These are phyloP conservation scores for Euphorbia peplus DNA, from an alignment of 345 rosid genomes.

Conservation along the genomic window DNA sequence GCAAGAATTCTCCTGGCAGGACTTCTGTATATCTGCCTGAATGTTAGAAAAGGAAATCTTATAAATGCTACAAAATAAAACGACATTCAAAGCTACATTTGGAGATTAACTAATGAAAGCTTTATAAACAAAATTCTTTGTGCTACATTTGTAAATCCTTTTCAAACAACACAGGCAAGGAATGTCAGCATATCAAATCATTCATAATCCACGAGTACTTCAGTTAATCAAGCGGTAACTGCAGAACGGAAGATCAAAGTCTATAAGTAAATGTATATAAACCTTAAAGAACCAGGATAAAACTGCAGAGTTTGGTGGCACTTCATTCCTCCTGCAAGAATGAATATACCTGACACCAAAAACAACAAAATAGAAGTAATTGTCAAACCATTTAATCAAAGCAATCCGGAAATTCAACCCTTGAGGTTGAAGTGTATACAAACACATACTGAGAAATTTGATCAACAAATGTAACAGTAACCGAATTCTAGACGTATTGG, in stretches of 20 bases:
- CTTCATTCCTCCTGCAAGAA: conserved; percentile 40
- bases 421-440: no score
- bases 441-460: no score
- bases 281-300: conserved; percentile 48
- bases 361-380: neutral
- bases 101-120: neutral
- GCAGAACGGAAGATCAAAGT: neutral
- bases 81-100: neutral
- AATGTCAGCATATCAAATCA: neutral
- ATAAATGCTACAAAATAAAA: neutral
- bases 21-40: conserved; percentile 38
- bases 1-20: conserved; percentile 22
- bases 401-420: neutral
- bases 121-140: neutral
- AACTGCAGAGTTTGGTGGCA: conserved; percentile 33
- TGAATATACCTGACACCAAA: conserved; percentile 36
- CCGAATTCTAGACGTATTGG: no score
- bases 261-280: neutral
- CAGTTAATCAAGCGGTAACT: neutral
- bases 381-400: neutral
- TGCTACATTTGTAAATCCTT: neutral
- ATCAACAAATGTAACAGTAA: no score
- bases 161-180: neutral
- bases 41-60: conserved; percentile 16
- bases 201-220: neutral